These are phyloP conservation scores for Alternaria solani DNA, from an alignment of 2,329 filamentous ascomycete species.

Conservation along the genomic window DNA sequence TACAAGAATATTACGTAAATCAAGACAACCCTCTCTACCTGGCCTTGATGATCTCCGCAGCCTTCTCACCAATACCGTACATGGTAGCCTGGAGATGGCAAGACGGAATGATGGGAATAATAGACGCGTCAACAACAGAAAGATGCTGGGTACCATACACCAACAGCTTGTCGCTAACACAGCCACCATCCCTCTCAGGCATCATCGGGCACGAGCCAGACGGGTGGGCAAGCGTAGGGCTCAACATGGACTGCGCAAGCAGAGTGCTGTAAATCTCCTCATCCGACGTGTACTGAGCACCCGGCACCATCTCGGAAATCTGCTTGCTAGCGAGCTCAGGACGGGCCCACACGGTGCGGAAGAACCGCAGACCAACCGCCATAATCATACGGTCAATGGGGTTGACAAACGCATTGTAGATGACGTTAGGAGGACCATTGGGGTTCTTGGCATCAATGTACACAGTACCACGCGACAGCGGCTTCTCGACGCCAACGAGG, in stretches of 20 bases:
- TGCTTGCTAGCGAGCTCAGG: constrained; percentile 33
- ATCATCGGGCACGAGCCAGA: constrained; percentile 43
- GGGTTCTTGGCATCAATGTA: constrained; percentile 44
- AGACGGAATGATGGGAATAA: constrained; percentile 43
- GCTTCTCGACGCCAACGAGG: constrained; percentile 44
- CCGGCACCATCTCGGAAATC: constrained; percentile 35
- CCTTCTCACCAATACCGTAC: constrained; percentile 48
- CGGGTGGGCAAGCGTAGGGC: constrained; percentile 44
- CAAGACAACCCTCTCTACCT: constrained; percentile 13
- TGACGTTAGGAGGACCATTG: constrained; percentile 34
- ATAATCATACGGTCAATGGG: constrained; percentile 38
- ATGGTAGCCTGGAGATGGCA: constrained; percentile 42
- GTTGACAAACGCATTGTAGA: constrained; percentile 40
- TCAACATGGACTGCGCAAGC: constrained; percentile 26
- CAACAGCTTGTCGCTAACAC: constrained; percentile 35
- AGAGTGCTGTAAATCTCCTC: constrained; percentile 32
- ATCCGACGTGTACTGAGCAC: constrained; percentile 33
- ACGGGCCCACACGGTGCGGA: constrained; percentile 43
- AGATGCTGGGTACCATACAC: constrained; percentile 43
- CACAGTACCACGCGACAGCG: constrained; percentile 46
- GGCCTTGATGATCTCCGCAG: constrained; percentile 43
- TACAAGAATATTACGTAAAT: constrained; percentile 1
- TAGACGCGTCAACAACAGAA: constrained; percentile 42
- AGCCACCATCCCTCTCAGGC: constrained; percentile 34
- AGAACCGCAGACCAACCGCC: constrained; percentile 45